Evolutionary conservation across 192 early-diverging fungal genomes (phyloP).

Genomic region (Irineochytrium annulatum): DNA sequence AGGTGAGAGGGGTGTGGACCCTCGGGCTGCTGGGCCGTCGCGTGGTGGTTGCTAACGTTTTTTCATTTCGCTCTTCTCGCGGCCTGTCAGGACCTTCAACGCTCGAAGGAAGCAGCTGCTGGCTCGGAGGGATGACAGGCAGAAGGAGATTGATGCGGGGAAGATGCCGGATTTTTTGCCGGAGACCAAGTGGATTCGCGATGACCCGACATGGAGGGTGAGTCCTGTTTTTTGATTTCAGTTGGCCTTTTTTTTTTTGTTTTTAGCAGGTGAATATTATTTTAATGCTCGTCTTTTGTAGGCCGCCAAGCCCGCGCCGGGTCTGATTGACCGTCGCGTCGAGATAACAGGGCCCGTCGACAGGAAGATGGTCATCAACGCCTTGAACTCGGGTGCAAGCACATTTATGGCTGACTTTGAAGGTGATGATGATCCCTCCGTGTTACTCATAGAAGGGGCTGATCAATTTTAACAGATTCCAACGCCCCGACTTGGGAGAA

Average conservation of each 20-base stretch:
- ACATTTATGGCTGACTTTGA: constrained; percentile 99
- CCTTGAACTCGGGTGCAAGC: constrained; percentile 87
- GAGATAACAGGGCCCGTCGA: constrained; percentile 98
- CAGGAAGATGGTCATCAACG: constrained; percentile 99
- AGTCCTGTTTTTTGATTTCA: not conserved
- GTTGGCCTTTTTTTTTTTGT: not conserved
- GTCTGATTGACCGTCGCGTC: constrained; percentile 85
- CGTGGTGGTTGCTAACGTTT: not conserved
- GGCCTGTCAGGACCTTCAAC: constrained; percentile 73
- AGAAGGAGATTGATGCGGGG: constrained; percentile 73
- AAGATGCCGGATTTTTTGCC: constrained; percentile 85
- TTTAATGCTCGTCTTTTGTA: too few relatives aligned
- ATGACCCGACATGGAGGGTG: constrained; percentile 79
- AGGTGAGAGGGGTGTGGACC: too few relatives aligned
- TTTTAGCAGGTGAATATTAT: too few relatives aligned
- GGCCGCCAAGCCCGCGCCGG: constrained; percentile 84
- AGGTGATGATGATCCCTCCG: constrained; percentile 10
- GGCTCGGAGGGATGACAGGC: constrained; percentile 69
- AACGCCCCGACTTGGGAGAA: constrained; percentile 97
- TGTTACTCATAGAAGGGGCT: not conserved
- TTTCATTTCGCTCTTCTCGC: too few relatives aligned
- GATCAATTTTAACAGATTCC: constrained; percentile 75
- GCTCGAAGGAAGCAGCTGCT: constrained; percentile 81
- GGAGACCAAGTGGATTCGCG: constrained; percentile 86
- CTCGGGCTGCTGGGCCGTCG: not conserved